Percentiles rank a stretch among this genome's conserved stretches.
These are phyloP conservation scores for Puccinia triticina DNA, from an alignment of 1,284 basidiomycete species.

Conservation along the genomic window DNA sequence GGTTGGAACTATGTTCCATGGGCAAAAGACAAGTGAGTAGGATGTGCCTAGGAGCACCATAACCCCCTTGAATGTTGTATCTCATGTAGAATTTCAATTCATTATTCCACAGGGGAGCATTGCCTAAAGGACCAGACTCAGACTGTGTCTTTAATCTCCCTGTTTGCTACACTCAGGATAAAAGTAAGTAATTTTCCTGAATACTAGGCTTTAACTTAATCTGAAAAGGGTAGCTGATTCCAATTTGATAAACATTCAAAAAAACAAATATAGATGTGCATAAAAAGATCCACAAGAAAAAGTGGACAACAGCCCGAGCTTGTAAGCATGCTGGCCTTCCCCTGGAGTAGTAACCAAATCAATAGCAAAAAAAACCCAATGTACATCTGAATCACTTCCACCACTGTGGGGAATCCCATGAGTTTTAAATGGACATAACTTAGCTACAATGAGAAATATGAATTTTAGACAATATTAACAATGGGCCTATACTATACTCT, in stretches of 20 bases:
- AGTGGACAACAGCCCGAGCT: slow-evolving; percentile 30
- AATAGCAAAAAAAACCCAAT: too few relatives aligned
- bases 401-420: too few relatives aligned
- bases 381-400: too few relatives aligned
- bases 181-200: not conserved
- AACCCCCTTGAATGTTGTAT: not conserved
- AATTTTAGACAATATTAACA: too few relatives aligned
- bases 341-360: not conserved
- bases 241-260: not conserved
- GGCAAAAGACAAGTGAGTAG: not conserved
- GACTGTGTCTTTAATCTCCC: slow-evolving; percentile 47
- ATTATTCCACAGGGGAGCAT: not conserved
- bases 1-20: slow-evolving; percentile 18
- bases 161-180: slow-evolving; percentile 23
- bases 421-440: too few relatives aligned
- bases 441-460: too few relatives aligned
- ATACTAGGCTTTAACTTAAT: too few relatives aligned
- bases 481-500: too few relatives aligned
- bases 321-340: slow-evolving; percentile 38
- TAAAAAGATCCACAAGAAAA: slow-evolving; percentile 39
- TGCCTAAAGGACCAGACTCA: slow-evolving; percentile 15
- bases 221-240: not conserved
- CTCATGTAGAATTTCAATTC: not conserved
- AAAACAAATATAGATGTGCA: slow-evolving; percentile 7
- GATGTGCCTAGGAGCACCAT: too few relatives aligned